Base-by-base conservation (phyloP, 108 stramenopile species). In the Cyclotella choctawhatcheeana region DNA sequence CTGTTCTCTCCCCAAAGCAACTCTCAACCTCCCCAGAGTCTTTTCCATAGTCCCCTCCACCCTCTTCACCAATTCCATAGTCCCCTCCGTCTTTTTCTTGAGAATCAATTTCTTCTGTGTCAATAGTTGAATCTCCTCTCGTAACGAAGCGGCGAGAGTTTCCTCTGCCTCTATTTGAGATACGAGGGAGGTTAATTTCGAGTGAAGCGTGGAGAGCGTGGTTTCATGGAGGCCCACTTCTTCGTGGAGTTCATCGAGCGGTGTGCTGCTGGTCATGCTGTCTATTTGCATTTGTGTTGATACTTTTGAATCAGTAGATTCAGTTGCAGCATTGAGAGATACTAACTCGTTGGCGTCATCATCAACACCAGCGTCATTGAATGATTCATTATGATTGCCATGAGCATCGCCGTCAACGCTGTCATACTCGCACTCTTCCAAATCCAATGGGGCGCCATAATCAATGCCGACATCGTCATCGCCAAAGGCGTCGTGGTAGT, bases 221-320 rank as follows among this genome's bases (percentile, higher is more conserved):
- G 68, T 44, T 32, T 74, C 73, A 17, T 45, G 60, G 13, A 79
- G 67, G 43, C 60, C 78, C 8, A 55, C 78, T 35, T 74, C 73
- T 63, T 79, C 78, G 59, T 79, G 65, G 1, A 79, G 72, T 47
- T 73, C 77, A 18, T 72, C 76, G 6, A 77, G 37, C 14, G 67
- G 27, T 18, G 54, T 30, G 54, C 8, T 27, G 52, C n/a, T 20
- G 65, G 35, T 29, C n/a, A n/a, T n/a, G n/a, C n/a, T n/a, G n/a
- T n/a, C n/a, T n/a, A n/a, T n/a, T n/a, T n/a, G n/a, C n/a, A n/a
- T n/a, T n/a, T n/a, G n/a, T n/a, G n/a, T n/a, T n/a, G n/a, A n/a
- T n/a, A n/a, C n/a, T n/a, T n/a, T n/a, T n/a, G n/a, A n/a, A n/a
- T n/a, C n/a, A n/a, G n/a, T n/a, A n/a, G n/a, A 18, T 50, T 40